phyloP scores from a whole-genome alignment of 345 rosid species.

The Raphanus sativus region DNA sequence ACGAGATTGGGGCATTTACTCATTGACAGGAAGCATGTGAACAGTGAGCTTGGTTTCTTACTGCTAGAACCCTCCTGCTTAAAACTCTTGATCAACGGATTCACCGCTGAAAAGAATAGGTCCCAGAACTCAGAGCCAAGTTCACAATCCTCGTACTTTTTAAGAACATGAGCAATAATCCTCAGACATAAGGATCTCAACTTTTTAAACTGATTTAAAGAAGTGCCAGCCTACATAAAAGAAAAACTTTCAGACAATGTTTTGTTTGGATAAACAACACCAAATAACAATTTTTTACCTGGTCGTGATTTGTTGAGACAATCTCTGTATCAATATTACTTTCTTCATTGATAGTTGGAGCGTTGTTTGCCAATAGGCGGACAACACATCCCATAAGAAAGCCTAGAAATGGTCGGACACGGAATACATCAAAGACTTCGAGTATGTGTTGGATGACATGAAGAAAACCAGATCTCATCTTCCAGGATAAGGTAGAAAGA shows the following conservation, averaged over 20 bases:
- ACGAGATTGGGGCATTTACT: slow-evolving; percentile 67
- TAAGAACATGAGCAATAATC: slow-evolving; percentile 57
- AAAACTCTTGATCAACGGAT: slow-evolving; percentile 64
- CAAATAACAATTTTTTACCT: slow-evolving; percentile 45
- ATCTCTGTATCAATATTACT: slow-evolving; percentile 35
- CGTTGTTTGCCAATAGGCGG: slow-evolving; percentile 55
- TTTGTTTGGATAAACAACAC: neutral
- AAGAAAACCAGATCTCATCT: slow-evolving; percentile 66
- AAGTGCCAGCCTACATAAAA: slow-evolving; percentile 45
- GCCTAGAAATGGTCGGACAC: slow-evolving; percentile 62
- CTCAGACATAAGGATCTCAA: slow-evolving; percentile 73
- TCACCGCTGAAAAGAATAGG: slow-evolving; percentile 65
- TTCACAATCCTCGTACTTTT: slow-evolving; percentile 72
- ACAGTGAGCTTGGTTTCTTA: slow-evolving; percentile 80
- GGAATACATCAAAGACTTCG: slow-evolving; percentile 64
- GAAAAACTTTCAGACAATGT: neutral
- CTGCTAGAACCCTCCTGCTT: slow-evolving; percentile 89
- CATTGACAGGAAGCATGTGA: slow-evolving; percentile 86
- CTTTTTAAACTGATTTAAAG: slow-evolving; percentile 61
- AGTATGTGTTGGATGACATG: slow-evolving; percentile 70
- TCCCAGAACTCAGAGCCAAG: slow-evolving; percentile 74
- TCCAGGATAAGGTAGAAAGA: slow-evolving; percentile 53
- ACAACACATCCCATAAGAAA: slow-evolving; percentile 77
- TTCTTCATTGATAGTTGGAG: slow-evolving; percentile 42
- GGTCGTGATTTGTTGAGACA: slow-evolving; percentile 30